Evolutionary conservation across 2,329 filamentous ascomycete species (phyloP), one percentile per base, ranked within the genome.

Genomic region (Aspergillus sp.): DNA sequence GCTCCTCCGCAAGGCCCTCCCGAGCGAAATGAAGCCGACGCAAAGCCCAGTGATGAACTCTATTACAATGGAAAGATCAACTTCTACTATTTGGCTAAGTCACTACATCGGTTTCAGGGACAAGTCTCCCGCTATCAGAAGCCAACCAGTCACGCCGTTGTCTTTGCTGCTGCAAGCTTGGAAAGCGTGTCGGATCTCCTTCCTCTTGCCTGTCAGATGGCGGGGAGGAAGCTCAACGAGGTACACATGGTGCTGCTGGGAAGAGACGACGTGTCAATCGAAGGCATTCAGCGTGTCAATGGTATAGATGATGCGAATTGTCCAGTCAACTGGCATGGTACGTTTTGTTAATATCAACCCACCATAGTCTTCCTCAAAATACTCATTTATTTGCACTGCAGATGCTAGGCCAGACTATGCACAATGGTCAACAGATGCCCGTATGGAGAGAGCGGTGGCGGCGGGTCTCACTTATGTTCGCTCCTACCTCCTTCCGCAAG

Each of bases 191-290:
- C 91, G 0, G 84, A 85, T 32, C 74, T 97, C 56, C 79, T 97
- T 32, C 92, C 92, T 0, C 81, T 97, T 71, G 91, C 93, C 5
- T 98, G 95, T 75, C 86, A 91, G 68, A 97, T 97, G 93, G 88
- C 88, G 6, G 75, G 75, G 21, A 84, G 87, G 74, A 82, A 85
- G 58, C 81, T 84, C 60, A 96, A 87, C 70, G 84, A 87, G 63
- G 92, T 97, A 8, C 94, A 98, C 73, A 89, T 96, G 71, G 89
- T 86, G 0, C 77, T 98, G 4, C 84, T 96, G 78, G 89, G 92
- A 53, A 84, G 89, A 61, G 89, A 88, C 61, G 84, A 88, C 12
- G 84, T 97, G 54, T 79, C 85, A 0, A 76, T 96, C 54, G 82
- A 87, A 13, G 85, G 90, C 36, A 80, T 98, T 32, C 82, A 89